Conservation (phyloP, 345 rosid species). For the Abelmoschus esculentus region DNA sequence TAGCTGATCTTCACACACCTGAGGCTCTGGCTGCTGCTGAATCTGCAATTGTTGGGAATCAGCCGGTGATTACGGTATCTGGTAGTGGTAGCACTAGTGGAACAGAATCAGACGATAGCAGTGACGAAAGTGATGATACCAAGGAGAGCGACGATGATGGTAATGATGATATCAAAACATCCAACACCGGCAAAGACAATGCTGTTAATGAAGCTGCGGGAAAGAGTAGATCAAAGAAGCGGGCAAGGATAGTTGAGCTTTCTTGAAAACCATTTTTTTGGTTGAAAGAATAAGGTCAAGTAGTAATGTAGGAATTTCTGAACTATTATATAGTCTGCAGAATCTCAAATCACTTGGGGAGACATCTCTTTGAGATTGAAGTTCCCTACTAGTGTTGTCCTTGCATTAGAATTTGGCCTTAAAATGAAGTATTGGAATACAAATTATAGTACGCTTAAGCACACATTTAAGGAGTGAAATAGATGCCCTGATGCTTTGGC, state of each 20-base stretch:
- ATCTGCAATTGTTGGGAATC: constrained; percentile 44
- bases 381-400: not conserved
- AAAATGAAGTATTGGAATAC: not conserved
- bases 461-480: too few relatives aligned
- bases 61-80: constrained; percentile 19
- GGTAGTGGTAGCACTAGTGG: constrained; percentile 18
- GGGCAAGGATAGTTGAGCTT: constrained; percentile 42
- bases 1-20: constrained; percentile 86
- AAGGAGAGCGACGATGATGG: not conserved
- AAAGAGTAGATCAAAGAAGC: constrained; percentile 25
- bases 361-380: not conserved
- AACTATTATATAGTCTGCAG: not conserved
- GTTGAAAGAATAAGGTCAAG: not conserved
- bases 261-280: constrained; percentile 14
- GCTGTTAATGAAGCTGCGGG: constrained; percentile 6
- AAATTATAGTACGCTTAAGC: not conserved
- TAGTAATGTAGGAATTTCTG: not conserved
- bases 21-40: constrained; percentile 84
- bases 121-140: constrained; percentile 15
- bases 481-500: too few relatives aligned
- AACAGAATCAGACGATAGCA: constrained; percentile 33
- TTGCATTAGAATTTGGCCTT: not conserved
- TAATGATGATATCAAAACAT: not conserved
- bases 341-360: not conserved
- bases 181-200: constrained; percentile 11